Evolutionary conservation across 345 rosid species (phyloP), one percentile per base, ranked within the genome.

Genomic region (Cardamine occulta): DNA sequence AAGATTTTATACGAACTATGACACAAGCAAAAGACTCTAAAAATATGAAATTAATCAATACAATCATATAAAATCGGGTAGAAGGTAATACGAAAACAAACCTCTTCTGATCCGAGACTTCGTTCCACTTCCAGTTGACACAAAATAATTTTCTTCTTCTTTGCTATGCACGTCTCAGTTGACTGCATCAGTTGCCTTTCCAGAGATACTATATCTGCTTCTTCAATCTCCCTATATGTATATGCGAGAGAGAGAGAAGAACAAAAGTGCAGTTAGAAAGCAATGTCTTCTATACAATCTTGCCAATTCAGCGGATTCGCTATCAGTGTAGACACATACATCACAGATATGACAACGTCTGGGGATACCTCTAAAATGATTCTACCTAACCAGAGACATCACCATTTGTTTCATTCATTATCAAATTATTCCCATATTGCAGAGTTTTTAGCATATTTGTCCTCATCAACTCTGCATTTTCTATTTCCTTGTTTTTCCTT

Each of bases 151-250:
- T 87, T 91, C 86, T 93, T 93, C 77, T 93, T 93, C 86, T 91
- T 93, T 19, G 84, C 71, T 47, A 88, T 82, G 75, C 94, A 93
- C 64, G 90, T 88, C 86, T 93, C 98, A 61, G 87, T 85, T 18
- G 97, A 91, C 62, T 93, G 97, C 91, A 91, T 85, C 72, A 91
- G 75, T 74, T 91, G 98, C 74, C 93, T 93, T 77, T 91, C 92
- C 83, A 88, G 80, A 4, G 90, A 89, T 84, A 83, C 86, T 82
- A 91, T 86, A 68, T 91, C 98, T 45, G 91, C 68, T 83, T 89
- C 98, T 73, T 88, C 92, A 74, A 93, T 93, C 84, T 89, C 98
- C 78, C 97, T 93, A 79, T 49, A 69, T 12, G 49, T 44, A 5
- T 5, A 14, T 44, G 4, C 1, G 47, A 0, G 48, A 13, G 18